Conservation (phyloP, 2,329 filamentous ascomycete species). For the Fusarium sororula region DNA sequence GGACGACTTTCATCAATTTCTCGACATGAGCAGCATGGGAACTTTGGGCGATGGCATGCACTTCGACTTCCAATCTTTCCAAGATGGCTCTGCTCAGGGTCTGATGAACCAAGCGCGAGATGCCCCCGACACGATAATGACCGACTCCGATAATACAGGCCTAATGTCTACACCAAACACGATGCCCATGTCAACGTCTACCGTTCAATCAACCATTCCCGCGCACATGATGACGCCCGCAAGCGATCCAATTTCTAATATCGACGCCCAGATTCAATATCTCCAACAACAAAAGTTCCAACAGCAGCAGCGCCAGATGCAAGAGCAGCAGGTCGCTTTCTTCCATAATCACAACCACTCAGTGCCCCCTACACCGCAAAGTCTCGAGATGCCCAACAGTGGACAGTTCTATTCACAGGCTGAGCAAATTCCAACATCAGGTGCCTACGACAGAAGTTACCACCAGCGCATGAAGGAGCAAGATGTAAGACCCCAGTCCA, state of each 20-base stretch:
- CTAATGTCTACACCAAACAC: conserved; percentile 45
- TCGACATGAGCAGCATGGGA: conserved; percentile 67
- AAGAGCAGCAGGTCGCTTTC: conserved; percentile 66
- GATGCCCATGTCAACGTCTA: conserved; percentile 58
- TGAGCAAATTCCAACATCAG: conserved; percentile 62
- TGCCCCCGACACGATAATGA: conserved; percentile 49
- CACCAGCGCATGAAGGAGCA: conserved; percentile 74
- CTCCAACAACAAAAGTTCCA: conserved; percentile 71
- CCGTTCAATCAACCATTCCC: conserved; percentile 57
- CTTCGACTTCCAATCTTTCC: conserved; percentile 69
- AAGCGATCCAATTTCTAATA: conserved; percentile 63
- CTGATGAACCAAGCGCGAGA: conserved; percentile 46
- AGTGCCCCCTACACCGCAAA: conserved; percentile 82
- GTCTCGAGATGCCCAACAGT: conserved; percentile 73
- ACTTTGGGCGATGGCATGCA: conserved; percentile 62
- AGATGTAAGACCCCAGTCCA: conserved; percentile 58
- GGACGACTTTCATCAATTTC: conserved; percentile 72
- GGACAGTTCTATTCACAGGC: conserved; percentile 68
- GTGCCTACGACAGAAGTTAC: conserved; percentile 71
- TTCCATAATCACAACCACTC: conserved; percentile 66
- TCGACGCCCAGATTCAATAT: conserved; percentile 73
- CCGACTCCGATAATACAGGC: conserved; percentile 43
- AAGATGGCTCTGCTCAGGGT: conserved; percentile 48
- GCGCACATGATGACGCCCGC: conserved; percentile 56
- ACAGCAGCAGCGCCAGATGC: conserved; percentile 66